Evolutionary conservation across 495 filamentous ascomycete genomes (phyloP).

Genomic region (Hyaloscypha finlandica): DNA sequence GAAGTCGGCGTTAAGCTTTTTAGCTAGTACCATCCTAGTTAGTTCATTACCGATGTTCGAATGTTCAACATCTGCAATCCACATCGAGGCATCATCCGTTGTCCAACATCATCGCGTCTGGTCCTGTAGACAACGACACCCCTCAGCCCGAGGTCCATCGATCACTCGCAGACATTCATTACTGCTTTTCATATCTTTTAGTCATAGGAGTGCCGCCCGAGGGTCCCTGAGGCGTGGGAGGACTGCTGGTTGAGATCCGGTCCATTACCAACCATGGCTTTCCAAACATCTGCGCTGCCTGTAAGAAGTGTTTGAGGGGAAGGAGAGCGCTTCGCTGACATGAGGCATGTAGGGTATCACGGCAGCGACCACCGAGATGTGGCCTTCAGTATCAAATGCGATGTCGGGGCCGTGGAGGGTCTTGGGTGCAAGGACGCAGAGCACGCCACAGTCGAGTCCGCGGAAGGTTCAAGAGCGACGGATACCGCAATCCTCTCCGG

Average conservation of each 20-base stretch:
- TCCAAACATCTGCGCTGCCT: slow-evolving; percentile 45
- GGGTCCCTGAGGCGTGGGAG: slow-evolving; percentile 7
- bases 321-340: not conserved
- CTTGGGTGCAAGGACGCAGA: slow-evolving; percentile 19
- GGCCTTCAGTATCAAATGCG: slow-evolving; percentile 54
- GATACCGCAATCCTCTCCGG: slow-evolving; percentile 4
- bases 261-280: slow-evolving; percentile 38
- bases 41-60: not conserved
- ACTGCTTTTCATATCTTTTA: slow-evolving; percentile 2
- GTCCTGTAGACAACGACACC: not conserved
- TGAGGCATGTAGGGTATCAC: slow-evolving; percentile 43
- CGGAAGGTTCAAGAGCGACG: slow-evolving; percentile 21
- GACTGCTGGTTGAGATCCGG: not conserved
- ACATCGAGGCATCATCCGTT: not conserved
- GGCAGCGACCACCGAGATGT: slow-evolving; percentile 53
- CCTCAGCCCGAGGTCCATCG: not conserved
- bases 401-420: slow-evolving; percentile 46
- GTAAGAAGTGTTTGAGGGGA: slow-evolving; percentile 31
- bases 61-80: not conserved
- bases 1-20: not conserved
- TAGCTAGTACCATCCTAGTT: not conserved
- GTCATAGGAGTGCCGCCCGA: slow-evolving; percentile 4
- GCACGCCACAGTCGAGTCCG: slow-evolving; percentile 10
- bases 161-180: slow-evolving; percentile 12
- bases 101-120: not conserved